phyloP scores from a whole-genome alignment of 805 yeast genomes.

The Pichia cabralensis region DNA sequence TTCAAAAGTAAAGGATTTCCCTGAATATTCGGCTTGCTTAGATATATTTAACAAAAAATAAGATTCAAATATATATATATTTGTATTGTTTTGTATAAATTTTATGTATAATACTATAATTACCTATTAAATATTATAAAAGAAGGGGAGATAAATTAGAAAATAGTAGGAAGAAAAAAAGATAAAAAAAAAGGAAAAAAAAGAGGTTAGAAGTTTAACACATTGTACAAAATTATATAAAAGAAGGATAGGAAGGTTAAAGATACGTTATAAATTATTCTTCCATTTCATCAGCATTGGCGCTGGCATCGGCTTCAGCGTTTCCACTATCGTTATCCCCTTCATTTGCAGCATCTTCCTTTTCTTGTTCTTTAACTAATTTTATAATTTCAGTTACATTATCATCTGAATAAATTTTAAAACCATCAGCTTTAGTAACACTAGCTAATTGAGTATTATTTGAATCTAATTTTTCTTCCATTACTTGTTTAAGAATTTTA shows the following conservation, averaged over 20 bases:
- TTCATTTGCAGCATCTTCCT: conserved; percentile 26
- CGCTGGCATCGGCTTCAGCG: background rate
- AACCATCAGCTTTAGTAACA: conserved; percentile 80
- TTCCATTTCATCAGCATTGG: conserved; percentile 5
- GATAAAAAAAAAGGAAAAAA: background rate
- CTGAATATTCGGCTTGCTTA: conserved; percentile 79
- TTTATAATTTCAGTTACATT: conserved; percentile 77
- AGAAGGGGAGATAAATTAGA: background rate
- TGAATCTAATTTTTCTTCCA: conserved; percentile 97
- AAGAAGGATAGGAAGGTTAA: background rate
- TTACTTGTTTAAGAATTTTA: conserved; percentile 89
- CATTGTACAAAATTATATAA: background rate
- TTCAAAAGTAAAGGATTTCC: conserved; percentile 74
- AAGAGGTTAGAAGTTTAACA: too few species aligned
- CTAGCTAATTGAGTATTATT: conserved; percentile 92
- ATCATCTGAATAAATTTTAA: conserved; percentile 72
- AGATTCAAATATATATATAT: background rate
- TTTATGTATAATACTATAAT: background rate
- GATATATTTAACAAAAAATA: conserved; percentile 33
- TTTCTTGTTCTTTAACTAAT: conserved; percentile 60
- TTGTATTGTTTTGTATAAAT: too few species aligned
- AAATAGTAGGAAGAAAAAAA: background rate
- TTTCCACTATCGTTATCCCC: conserved; percentile 13
- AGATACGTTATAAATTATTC: background rate
- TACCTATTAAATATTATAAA: background rate